Conservation (phyloP, 2,329 filamentous ascomycete genomes). For the Monosporascus ibericus region DNA sequence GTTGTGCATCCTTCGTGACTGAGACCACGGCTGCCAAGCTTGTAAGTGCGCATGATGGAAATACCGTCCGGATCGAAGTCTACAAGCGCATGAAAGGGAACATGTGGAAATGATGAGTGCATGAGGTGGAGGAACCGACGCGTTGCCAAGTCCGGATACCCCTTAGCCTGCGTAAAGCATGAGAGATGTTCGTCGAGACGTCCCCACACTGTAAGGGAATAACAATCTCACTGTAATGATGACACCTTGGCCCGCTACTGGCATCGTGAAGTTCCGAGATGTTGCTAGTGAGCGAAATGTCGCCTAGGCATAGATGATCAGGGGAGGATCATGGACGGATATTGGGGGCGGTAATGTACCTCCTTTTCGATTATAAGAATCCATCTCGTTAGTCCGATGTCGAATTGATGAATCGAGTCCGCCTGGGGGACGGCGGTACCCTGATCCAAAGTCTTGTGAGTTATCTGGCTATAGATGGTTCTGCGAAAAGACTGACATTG, state of each 20-base stretch:
- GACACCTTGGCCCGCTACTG: conserved; percentile 49
- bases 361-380: conserved; percentile 77
- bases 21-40: conserved; percentile 58
- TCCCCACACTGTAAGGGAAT: too few relatives aligned
- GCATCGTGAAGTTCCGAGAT: conserved; percentile 47
- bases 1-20: conserved; percentile 50
- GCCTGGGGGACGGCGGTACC: conserved; percentile 55
- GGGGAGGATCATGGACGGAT: neutral
- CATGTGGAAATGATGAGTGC: conserved; percentile 35
- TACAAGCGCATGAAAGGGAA: conserved; percentile 58
- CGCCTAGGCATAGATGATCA: conserved; percentile 43
- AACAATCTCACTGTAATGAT: conserved; percentile 53
- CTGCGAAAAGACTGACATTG: conserved; percentile 18
- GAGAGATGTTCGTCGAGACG: neutral
- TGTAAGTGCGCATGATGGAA: conserved; percentile 68
- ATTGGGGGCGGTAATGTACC: conserved; percentile 30
- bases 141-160: conserved; percentile 72
- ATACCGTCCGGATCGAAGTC: conserved; percentile 76
- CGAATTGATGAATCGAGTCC: conserved; percentile 41
- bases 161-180: conserved; percentile 57
- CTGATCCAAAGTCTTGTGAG: conserved; percentile 27
- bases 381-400: conserved; percentile 50
- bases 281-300: conserved; percentile 63
- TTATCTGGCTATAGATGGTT: neutral
- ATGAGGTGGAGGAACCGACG: conserved; percentile 56